A percentile compares a stretch with the other conserved stretches of the same genome.
These are phyloP conservation scores for Cupressus sempervirens DNA, from an alignment of 75 land plant genomes.

Conservation along the genomic window DNA sequence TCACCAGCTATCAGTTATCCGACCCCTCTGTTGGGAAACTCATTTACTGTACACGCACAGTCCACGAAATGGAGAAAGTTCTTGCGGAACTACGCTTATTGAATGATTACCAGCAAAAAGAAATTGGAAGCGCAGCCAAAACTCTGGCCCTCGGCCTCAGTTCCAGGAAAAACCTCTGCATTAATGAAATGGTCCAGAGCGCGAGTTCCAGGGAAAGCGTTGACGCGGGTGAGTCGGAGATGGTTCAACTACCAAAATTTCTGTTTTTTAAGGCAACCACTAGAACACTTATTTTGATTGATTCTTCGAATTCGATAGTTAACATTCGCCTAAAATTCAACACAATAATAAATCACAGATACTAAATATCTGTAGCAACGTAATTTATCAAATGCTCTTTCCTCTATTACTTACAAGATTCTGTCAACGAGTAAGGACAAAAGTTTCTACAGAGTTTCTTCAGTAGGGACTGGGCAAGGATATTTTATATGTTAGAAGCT, in stretches of 20 bases:
- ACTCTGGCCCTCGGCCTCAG: conserved; percentile 86
- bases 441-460: background rate
- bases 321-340: too few species aligned
- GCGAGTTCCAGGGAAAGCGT: conserved; percentile 81
- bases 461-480: background rate
- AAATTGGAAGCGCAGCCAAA: conserved; percentile 34
- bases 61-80: conserved; percentile 99
- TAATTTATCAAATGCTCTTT: too few species aligned
- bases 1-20: conserved; percentile 78
- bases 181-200: conserved; percentile 59
- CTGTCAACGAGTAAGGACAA: background rate
- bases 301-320: background rate
- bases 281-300: background rate
- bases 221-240: conserved; percentile 56
- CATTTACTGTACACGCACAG: conserved; percentile 93
- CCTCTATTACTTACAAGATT: too few species aligned
- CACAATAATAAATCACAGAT: too few species aligned
- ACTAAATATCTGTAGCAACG: too few species aligned
- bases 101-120: conserved; percentile 54
- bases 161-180: conserved; percentile 95
- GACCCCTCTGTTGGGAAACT: conserved; percentile 65
- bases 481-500: too few species aligned
- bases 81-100: conserved; percentile 79
- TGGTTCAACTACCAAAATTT: background rate
- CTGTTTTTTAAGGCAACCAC: too few species aligned